A percentile compares a stretch with the other conserved stretches of the same genome.
These are phyloP conservation scores for Pyronema domesticum DNA, from an alignment of 495 filamentous ascomycete species.

Conservation along the genomic window DNA sequence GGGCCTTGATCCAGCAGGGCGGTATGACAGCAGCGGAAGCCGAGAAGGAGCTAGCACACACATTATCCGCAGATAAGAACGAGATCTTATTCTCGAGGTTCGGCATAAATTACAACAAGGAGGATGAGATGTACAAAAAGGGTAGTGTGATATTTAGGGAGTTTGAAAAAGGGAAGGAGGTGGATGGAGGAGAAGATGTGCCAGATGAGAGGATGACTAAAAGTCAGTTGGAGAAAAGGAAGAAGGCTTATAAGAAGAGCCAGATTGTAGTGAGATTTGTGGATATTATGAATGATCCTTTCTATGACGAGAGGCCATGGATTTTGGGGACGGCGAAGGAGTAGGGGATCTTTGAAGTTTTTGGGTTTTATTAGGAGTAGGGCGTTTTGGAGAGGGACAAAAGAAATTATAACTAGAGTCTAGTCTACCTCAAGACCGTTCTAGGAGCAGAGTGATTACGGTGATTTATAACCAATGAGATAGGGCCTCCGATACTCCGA, in stretches of 20 bases:
- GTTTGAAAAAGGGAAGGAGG: neutral
- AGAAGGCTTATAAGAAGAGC: constrained; percentile 44
- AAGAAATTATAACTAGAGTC: too few relatives aligned
- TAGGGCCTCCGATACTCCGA: too few relatives aligned
- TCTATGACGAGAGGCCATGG: constrained; percentile 79
- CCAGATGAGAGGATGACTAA: constrained; percentile 37
- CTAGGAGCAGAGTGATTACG: too few relatives aligned
- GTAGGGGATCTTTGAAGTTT: too few relatives aligned
- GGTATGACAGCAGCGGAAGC: constrained; percentile 58
- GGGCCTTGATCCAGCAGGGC: constrained; percentile 64
- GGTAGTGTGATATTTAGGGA: constrained; percentile 77
- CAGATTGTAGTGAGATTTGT: constrained; percentile 62
- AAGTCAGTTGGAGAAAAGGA: constrained; percentile 59
- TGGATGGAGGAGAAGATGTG: neutral
- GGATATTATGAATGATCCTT: constrained; percentile 86
- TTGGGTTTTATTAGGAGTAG: too few relatives aligned
- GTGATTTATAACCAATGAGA: too few relatives aligned
- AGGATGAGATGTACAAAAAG: constrained; percentile 80
- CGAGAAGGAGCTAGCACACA: constrained; percentile 66
- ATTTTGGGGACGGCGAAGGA: constrained; percentile 32
- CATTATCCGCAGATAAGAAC: constrained; percentile 72
- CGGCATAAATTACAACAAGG: constrained; percentile 92
- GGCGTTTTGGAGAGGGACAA: too few relatives aligned
- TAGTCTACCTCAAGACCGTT: too few relatives aligned
- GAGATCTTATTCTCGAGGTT: constrained; percentile 85